Conservation (phyloP, 2,329 filamentous ascomycete species). For the Penicillium glabrum region DNA sequence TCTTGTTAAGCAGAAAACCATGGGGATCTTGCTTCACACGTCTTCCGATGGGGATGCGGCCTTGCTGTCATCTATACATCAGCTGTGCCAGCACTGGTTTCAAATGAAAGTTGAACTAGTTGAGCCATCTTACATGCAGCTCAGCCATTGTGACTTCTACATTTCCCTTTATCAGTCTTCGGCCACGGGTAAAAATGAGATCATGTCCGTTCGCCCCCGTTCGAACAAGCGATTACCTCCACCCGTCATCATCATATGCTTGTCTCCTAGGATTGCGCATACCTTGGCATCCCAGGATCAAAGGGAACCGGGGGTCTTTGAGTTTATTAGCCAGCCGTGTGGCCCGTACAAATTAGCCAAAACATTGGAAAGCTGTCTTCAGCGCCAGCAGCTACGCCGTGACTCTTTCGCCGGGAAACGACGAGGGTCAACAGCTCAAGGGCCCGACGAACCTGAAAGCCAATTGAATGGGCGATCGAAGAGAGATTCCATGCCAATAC, state of each 20-base stretch:
- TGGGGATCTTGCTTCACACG: conserved; percentile 21
- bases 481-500: neutral
- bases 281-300: conserved; percentile 5
- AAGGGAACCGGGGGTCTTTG: conserved; percentile 19
- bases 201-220: neutral
- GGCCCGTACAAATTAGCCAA: conserved; percentile 8
- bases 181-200: conserved; percentile 8
- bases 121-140: neutral
- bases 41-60: conserved; percentile 7
- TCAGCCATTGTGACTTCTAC: conserved; percentile 22
- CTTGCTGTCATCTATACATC: conserved; percentile 15
- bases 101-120: conserved; percentile 10
- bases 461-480: neutral
- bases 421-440: neutral
- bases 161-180: conserved; percentile 17
- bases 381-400: neutral
- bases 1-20: conserved; percentile 9
- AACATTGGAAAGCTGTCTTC: neutral
- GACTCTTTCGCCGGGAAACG: neutral
- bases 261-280: conserved; percentile 22
- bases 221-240: neutral
- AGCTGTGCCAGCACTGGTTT: conserved; percentile 21
- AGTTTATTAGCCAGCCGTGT: conserved; percentile 20
- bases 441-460: neutral
- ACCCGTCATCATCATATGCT: conserved; percentile 30